A percentile compares a stretch with the other conserved stretches of the same genome.
Evolutionary conservation across 371 early-diverging fungal genomes (phyloP).

Genomic region (Syncephalis plumigaleata): DNA sequence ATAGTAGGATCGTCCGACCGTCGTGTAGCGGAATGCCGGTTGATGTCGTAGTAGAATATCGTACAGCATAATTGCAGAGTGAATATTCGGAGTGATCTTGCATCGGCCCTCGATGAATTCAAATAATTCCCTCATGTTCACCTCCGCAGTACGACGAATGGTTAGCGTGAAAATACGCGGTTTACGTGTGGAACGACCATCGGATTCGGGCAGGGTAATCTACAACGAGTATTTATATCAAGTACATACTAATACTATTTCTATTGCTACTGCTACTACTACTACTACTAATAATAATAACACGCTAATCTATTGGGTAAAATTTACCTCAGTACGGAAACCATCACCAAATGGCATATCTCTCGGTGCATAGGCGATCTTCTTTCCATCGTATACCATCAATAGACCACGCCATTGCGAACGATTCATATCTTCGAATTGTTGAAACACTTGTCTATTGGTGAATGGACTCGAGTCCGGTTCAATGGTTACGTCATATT

Average conservation of each 20-base stretch:
- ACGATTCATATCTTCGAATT: conserved; percentile 16
- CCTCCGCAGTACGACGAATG: conserved; percentile 32
- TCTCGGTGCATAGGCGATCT: conserved; percentile 31
- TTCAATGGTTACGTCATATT: conserved; percentile 19
- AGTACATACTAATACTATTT: no score
- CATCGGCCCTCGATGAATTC: conserved; percentile 24
- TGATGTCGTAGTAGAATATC: conserved; percentile 65
- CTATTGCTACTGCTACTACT: no score
- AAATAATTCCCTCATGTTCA: conserved; percentile 29
- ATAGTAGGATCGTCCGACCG: conserved; percentile 74
- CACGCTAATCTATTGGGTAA: no score
- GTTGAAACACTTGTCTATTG: conserved; percentile 23
- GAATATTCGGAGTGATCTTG: conserved; percentile 16
- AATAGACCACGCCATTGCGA: conserved; percentile 9
- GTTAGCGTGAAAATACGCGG: conserved; percentile 23
- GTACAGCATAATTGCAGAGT: conserved; percentile 52
- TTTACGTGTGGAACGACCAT: conserved; percentile 9
- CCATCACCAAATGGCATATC: conserved; percentile 18
- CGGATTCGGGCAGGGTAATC: conserved; percentile 23
- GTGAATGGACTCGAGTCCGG: conserved; percentile 21
- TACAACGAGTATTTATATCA: no score
- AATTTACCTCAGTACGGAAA: conserved; percentile 3
- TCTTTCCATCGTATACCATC: conserved; percentile 27
- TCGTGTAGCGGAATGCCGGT: conserved; percentile 43
- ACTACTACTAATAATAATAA: no score